Conservation (phyloP, 179 eudicot species). For the Camellia oleifera region DNA sequence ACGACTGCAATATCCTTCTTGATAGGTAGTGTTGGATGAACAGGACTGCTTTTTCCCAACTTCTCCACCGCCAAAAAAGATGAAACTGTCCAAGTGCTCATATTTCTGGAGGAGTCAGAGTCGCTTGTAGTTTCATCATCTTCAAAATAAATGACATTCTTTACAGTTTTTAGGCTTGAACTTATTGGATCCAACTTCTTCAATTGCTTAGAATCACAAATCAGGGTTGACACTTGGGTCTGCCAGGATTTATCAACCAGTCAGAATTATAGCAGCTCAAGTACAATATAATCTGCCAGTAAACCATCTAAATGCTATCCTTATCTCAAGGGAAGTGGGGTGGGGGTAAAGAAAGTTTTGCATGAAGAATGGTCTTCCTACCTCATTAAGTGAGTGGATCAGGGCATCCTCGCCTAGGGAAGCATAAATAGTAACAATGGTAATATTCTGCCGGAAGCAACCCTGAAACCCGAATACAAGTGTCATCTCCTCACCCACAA, state of each 20-base stretch:
- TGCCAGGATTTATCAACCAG: slow-evolving; percentile 33
- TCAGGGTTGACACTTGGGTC: slow-evolving; percentile 84
- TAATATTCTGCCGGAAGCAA: slow-evolving; percentile 80
- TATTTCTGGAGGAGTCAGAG: slow-evolving; percentile 30
- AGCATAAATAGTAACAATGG: slow-evolving; percentile 90
- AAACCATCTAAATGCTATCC: slow-evolving; percentile 2
- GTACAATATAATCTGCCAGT: neutral
- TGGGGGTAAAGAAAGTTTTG: neutral
- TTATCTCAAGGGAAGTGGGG: neutral
- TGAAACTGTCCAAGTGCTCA: slow-evolving; percentile 41
- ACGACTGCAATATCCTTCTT: slow-evolving; percentile 82
- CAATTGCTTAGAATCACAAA: slow-evolving; percentile 79
- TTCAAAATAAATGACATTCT: slow-evolving; percentile 67
- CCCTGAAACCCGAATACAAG: slow-evolving; percentile 48
- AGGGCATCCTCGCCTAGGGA: slow-evolving; percentile 93
- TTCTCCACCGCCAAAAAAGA: slow-evolving; percentile 69
- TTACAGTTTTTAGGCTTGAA: slow-evolving; percentile 60
- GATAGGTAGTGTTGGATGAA: slow-evolving; percentile 59
- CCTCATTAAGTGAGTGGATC: slow-evolving; percentile 93
- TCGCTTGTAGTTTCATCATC: slow-evolving; percentile 50
- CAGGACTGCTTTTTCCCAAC: slow-evolving; percentile 60
- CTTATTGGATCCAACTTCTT: slow-evolving; percentile 70
- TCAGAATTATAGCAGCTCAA: slow-evolving; percentile 10
- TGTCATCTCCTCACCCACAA: neutral
- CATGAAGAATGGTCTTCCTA: slow-evolving; percentile 14